Conservation (phyloP, 306 rosid species). For the Sechiopsis laciniata region DNA sequence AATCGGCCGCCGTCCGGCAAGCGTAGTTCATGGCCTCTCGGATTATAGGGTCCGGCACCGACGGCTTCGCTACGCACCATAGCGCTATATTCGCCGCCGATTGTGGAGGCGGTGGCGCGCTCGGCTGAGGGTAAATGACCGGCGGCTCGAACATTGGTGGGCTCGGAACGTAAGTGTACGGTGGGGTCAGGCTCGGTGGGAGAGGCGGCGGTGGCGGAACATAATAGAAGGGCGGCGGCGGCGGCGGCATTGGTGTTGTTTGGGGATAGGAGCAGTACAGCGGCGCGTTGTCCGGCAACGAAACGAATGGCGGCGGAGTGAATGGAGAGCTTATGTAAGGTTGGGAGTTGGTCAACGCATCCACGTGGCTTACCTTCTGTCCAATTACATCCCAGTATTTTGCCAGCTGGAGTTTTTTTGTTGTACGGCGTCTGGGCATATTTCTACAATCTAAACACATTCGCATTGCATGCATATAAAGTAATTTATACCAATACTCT, state of each 20-base stretch:
- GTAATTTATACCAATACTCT: too few species aligned
- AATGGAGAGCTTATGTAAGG: conserved; percentile 69
- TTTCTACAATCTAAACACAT: background rate
- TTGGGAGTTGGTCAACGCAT: conserved; percentile 32
- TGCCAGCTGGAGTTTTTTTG: conserved; percentile 33
- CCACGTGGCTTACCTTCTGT: conserved; percentile 25
- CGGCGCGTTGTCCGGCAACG: conserved; percentile 47
- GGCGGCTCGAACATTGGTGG: conserved; percentile 72
- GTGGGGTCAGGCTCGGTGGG: conserved; percentile 41
- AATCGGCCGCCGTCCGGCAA: conserved; percentile 81
- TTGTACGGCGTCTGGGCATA: background rate
- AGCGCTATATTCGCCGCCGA: conserved; percentile 33
- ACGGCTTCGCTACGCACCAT: conserved; percentile 95
- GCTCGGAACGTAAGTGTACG: conserved; percentile 36
- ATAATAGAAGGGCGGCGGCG: conserved; percentile 29
- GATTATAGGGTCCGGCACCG: conserved; percentile 90
- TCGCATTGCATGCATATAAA: too few species aligned
- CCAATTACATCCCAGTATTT: conserved; percentile 38
- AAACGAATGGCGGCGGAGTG: conserved; percentile 71
- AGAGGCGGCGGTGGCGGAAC: conserved; percentile 33
- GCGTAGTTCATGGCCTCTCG: conserved; percentile 95
- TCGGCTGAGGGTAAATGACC: conserved; percentile 72
- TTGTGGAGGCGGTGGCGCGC: conserved; percentile 50
- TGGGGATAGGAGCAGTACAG: conserved; percentile 57
- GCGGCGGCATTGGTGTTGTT: background rate